phyloP scores from a whole-genome alignment of 2,329 filamentous ascomycete species.

The Colletotrichum eremochloae region DNA sequence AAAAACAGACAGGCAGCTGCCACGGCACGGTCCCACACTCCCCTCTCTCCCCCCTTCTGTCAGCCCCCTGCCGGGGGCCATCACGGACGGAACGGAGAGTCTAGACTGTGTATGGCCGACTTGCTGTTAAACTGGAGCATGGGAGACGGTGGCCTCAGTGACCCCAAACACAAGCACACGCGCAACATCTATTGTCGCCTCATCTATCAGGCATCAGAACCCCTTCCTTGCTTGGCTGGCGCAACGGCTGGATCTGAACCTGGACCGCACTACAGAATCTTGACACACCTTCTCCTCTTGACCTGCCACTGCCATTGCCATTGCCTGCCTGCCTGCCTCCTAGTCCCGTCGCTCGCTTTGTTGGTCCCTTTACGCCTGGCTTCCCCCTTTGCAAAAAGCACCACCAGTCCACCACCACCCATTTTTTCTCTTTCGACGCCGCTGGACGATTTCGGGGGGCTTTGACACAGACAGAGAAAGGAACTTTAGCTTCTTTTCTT shows the following conservation, averaged over 20 bases:
- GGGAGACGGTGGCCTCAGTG: constrained; percentile 8
- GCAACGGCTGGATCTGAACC: constrained; percentile 33
- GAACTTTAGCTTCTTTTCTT: constrained; percentile 31
- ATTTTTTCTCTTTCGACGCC: constrained; percentile 33
- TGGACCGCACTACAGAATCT: constrained; percentile 41
- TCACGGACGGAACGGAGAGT: neutral
- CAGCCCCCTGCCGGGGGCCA: constrained; percentile 10
- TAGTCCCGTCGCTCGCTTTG: constrained; percentile 34
- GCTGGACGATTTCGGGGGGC: constrained; percentile 39
- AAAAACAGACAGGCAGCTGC: constrained; percentile 26
- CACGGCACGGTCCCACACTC: neutral
- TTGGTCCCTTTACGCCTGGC: constrained; percentile 35
- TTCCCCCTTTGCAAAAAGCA: constrained; percentile 39
- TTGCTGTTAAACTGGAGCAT: neutral
- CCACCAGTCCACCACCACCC: constrained; percentile 24
- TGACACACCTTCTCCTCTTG: constrained; percentile 42
- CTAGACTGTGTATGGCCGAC: neutral
- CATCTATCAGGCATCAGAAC: constrained; percentile 22
- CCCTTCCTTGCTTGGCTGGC: constrained; percentile 27
- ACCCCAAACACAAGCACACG: neutral
- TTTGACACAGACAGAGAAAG: constrained; percentile 33
- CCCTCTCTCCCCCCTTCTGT: neutral
- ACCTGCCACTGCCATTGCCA: constrained; percentile 5
- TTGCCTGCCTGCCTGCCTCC: constrained; percentile 6
- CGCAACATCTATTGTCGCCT: constrained; percentile 20